Percentiles rank a stretch among this genome's conserved stretches.
Evolutionary conservation across 345 rosid species (phyloP).

Genomic region (Acer yangbiense): DNA sequence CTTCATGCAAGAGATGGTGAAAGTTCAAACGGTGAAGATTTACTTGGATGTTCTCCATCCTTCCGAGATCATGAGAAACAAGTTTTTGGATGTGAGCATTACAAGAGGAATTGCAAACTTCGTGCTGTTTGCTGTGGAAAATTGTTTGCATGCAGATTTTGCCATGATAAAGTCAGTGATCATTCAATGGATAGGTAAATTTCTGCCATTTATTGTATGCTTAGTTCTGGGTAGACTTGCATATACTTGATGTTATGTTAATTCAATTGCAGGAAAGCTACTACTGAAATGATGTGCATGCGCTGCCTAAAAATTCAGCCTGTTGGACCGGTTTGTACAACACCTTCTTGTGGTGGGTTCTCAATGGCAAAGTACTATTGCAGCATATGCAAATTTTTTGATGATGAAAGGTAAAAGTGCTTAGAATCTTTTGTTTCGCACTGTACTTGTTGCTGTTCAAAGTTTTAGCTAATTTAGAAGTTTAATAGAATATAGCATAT

Average conservation of each 20-base stretch:
- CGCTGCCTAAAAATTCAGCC: constrained; percentile 69
- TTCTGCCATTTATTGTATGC: constrained; percentile 4
- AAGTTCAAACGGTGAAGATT: constrained; percentile 52
- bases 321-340: constrained; percentile 58
- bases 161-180: constrained; percentile 84
- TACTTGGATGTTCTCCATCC: constrained; percentile 61
- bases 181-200: constrained; percentile 79
- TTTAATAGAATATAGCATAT: background rate
- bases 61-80: constrained; percentile 60
- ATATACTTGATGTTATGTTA: constrained; percentile 14
- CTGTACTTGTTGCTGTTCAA: background rate
- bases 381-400: constrained; percentile 61
- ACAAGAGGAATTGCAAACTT: constrained; percentile 79
- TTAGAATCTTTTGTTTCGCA: background rate
- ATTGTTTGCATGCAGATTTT: constrained; percentile 70
- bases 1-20: constrained; percentile 45
- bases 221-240: constrained; percentile 19
- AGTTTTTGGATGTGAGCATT: constrained; percentile 75
- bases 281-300: constrained; percentile 92
- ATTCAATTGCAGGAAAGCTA: constrained; percentile 56
- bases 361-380: constrained; percentile 82
- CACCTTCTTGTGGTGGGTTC: constrained; percentile 57
- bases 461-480: background rate
- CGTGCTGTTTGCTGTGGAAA: constrained; percentile 77
- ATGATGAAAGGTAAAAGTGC: constrained; percentile 53